Evolutionary conservation across 2,329 filamentous ascomycete genomes (phyloP), one percentile per base, ranked within the genome.

Genomic region (Diaporthe sp.): DNA sequence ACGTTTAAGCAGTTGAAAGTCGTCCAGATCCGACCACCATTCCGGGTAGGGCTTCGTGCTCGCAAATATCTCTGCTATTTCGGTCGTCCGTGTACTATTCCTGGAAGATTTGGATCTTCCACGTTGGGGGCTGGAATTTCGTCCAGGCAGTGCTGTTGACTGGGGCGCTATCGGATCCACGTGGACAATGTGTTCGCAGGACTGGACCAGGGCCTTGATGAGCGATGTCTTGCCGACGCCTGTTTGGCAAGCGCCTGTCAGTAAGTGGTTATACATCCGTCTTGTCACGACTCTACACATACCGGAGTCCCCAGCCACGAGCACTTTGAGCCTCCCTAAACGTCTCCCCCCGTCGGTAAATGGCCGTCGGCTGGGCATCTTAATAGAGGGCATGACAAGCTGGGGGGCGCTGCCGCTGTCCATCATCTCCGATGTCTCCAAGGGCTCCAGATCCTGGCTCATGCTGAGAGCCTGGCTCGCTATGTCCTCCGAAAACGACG

Each of bases 371-470:
- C 92, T 94, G 4, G 97, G 96, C 91, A 99, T 97, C 77, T 91
- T 92, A 80, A 99, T 93, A 81, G 95, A 98, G 7, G 97, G 97
- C 97, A 99, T 99, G 76, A 99, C 94, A n/a, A 99, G 89, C 83
- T 98, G 96, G 34, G 94, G 93, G 55, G 87, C 88, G 77, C 83
- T 87, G 65, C 85, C 84, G 76, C 88, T 82, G 90, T 92, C 80
- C 77, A 84, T 78, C 82, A 86, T 83, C 61, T 28, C 77, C 19
- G 75, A 78, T 15, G 80, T 87, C 86, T 71, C 90, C 88, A 79
- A 91, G 86, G 80, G 68, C 42, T 82, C 78, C 15, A 82, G 80
- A 73, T 86, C 84, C 73, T 88, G 87, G 51, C 85, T 79, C 58
- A 83, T 76, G 71, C 82, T 84, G 58, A 80, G 80, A 34, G 82